These are phyloP conservation scores for Ustilago bromivora DNA, from an alignment of 1,284 basidiomycete genomes.

Conservation along the genomic window DNA sequence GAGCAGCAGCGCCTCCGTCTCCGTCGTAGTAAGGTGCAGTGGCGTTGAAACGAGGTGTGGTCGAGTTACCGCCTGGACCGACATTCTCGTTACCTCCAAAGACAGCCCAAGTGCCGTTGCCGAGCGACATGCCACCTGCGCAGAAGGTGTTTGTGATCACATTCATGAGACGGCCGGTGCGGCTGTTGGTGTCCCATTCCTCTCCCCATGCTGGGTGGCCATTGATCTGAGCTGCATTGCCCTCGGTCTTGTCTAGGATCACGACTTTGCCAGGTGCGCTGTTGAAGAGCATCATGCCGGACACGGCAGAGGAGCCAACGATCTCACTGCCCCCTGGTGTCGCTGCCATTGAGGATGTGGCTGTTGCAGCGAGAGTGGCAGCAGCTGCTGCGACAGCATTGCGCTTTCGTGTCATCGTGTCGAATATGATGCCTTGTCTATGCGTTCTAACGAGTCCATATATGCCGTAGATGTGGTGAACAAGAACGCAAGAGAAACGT, in stretches of 20 bases:
- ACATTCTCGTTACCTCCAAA: constrained; percentile 68
- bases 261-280: constrained; percentile 61
- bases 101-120: constrained; percentile 67
- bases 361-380: constrained; percentile 22
- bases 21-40: constrained; percentile 39
- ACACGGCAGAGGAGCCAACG: constrained; percentile 53
- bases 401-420: constrained; percentile 18
- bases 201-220: constrained; percentile 59
- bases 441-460: neutral
- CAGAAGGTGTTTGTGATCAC: constrained; percentile 70
- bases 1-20: constrained; percentile 44
- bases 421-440: neutral
- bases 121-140: constrained; percentile 65
- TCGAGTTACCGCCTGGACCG: constrained; percentile 53
- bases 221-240: constrained; percentile 58
- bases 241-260: constrained; percentile 70
- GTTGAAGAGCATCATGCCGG: constrained; percentile 65
- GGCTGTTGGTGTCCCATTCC: constrained; percentile 49
- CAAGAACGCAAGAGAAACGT: no score
- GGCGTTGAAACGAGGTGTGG: constrained; percentile 33
- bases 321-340: constrained; percentile 51
- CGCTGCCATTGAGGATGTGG: constrained; percentile 33
- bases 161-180: constrained; percentile 56
- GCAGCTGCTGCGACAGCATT: constrained; percentile 23
- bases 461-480: neutral